phyloP scores from a whole-genome alignment of 345 rosid species.

The Eucalyptus pauciflora region DNA sequence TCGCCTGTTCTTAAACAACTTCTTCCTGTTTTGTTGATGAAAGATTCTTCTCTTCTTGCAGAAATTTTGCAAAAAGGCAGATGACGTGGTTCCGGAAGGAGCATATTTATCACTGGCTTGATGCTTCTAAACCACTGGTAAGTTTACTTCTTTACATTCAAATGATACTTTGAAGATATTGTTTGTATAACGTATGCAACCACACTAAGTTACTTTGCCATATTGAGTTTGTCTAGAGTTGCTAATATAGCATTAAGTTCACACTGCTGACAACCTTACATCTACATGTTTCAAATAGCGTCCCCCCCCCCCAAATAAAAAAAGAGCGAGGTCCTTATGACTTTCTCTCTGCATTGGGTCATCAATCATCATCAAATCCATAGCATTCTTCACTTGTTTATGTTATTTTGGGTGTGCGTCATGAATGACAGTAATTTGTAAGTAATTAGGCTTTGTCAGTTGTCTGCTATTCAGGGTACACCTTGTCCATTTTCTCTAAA shows the following conservation, averaged over 20 bases:
- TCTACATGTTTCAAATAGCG: background rate
- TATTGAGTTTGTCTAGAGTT: background rate
- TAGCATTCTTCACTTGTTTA: background rate
- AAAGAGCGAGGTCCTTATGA: background rate
- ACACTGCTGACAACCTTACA: background rate
- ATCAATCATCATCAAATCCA: background rate
- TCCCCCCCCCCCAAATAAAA: no score
- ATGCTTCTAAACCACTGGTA: constrained; percentile 88
- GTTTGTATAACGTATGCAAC: background rate
- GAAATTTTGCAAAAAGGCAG: constrained; percentile 95
- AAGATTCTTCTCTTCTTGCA: constrained; percentile 7
- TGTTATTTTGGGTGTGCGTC: background rate
- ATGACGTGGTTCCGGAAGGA: constrained; percentile 91
- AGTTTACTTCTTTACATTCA: background rate
- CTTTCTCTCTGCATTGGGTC: background rate
- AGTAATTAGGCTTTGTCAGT: background rate
- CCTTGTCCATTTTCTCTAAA: background rate
- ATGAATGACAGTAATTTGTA: background rate
- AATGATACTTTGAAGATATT: background rate
- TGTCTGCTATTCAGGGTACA: background rate
- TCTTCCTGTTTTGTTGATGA: background rate
- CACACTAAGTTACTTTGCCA: background rate
- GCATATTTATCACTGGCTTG: constrained; percentile 79
- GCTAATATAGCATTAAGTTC: background rate
- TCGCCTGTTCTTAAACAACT: background rate